These are phyloP conservation scores for Aegilops sharonensis DNA, from an alignment of 176 grass and related monocot species.

Conservation along the genomic window DNA sequence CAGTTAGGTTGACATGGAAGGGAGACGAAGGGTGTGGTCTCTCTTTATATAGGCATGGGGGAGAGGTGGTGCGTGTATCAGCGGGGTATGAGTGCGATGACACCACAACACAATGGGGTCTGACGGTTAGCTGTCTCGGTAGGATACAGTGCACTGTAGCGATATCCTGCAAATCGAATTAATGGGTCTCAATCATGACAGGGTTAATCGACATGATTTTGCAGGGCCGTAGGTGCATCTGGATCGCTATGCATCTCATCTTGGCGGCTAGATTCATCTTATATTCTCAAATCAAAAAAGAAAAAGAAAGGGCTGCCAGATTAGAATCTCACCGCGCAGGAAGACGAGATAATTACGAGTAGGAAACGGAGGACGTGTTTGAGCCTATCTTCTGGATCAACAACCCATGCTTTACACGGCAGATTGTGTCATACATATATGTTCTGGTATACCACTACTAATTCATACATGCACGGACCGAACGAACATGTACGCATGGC, in stretches of 20 bases:
- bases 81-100: not conserved
- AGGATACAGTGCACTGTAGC: conserved; percentile 18
- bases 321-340: not conserved
- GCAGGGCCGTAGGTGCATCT: not conserved
- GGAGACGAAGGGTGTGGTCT: conserved; percentile 7
- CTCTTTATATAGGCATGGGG: conserved; percentile 37
- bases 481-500: not conserved
- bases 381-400: not conserved
- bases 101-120: not conserved
- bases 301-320: not conserved
- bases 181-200: not conserved
- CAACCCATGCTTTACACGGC: not conserved
- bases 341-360: not conserved
- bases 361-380: not conserved
- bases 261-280: not conserved
- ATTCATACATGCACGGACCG: not conserved
- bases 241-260: not conserved
- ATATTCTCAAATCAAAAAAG: no score
- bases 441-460: not conserved
- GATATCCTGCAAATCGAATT: conserved; percentile 16
- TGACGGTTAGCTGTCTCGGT: conserved; percentile 5
- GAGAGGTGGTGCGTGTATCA: not conserved
- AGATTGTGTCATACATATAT: not conserved
- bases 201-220: not conserved
- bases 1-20: not conserved